Percentiles rank a stretch among this genome's conserved stretches.
Conservation (phyloP, 2,329 filamentous ascomycete species). For the Colletotrichum sp. region DNA sequence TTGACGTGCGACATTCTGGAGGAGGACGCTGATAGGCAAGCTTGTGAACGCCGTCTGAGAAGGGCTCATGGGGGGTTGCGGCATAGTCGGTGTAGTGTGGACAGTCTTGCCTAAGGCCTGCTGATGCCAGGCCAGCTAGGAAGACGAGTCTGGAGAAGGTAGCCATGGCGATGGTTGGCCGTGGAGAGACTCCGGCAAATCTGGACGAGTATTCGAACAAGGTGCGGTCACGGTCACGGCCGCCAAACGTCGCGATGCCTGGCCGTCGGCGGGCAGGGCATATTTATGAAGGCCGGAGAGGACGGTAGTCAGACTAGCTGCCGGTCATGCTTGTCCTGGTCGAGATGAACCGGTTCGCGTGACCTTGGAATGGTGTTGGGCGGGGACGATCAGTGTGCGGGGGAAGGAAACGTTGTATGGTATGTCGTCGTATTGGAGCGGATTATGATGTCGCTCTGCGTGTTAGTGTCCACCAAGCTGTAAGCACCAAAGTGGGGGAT, state of each 20-base stretch:
- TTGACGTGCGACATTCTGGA: constrained; percentile 80
- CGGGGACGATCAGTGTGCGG: constrained; percentile 4
- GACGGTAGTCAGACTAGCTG: not conserved
- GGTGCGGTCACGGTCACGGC: not conserved
- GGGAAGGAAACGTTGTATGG: constrained; percentile 6
- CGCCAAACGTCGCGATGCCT: not conserved
- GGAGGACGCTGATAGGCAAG: constrained; percentile 83
- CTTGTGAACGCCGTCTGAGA: constrained; percentile 76
- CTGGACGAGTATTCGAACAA: not conserved
- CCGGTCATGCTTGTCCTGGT: not conserved
- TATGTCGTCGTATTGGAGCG: constrained; percentile 10
- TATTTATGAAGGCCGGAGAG: not conserved
- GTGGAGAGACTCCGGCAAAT: not conserved
- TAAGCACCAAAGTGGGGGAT: not conserved
- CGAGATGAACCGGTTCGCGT: constrained; percentile 5
- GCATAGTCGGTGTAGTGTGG: constrained; percentile 41
- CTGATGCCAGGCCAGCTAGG: constrained; percentile 16
- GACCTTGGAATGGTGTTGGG: not conserved
- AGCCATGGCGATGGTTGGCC: not conserved
- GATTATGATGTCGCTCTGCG: constrained; percentile 3
- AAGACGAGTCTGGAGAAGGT: not conserved
- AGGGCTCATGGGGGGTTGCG: constrained; percentile 63
- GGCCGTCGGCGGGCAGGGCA: not conserved
- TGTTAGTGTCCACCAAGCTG: not conserved
- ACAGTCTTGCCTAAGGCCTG: constrained; percentile 31